These are phyloP conservation scores for Chaetomium globosum DNA, from an alignment of 2,329 filamentous ascomycete species.

Conservation along the genomic window DNA sequence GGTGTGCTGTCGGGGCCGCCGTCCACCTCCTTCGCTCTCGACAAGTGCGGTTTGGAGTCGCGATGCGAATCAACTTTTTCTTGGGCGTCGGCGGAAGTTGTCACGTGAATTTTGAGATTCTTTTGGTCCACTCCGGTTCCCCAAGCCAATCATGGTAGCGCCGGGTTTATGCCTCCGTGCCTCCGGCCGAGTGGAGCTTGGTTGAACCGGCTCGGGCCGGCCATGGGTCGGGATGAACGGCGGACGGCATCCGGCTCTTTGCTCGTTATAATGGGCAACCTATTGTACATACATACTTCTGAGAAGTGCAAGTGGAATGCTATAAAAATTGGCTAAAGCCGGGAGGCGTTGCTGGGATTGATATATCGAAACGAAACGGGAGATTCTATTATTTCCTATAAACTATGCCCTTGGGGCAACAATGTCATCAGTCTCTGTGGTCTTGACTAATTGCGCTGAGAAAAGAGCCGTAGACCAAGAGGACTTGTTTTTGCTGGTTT, in stretches of 20 bases:
- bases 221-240: not conserved
- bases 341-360: not conserved
- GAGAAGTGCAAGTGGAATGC: not conserved
- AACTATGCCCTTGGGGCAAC: not conserved
- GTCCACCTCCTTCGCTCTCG: conserved; percentile 28
- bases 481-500: not conserved
- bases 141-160: conserved; percentile 15
- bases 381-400: not conserved
- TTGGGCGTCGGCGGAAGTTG: conserved; percentile 14
- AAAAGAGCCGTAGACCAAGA: too few species aligned
- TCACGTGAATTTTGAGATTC: conserved; percentile 29
- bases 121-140: not conserved
- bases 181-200: conserved; percentile 12
- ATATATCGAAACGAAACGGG: too few species aligned
- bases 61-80: conserved; percentile 32
- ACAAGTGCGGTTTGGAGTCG: conserved; percentile 19
- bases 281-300: too few species aligned
- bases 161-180: conserved; percentile 18
- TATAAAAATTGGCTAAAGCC: not conserved
- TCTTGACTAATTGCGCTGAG: too few species aligned
- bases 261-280: not conserved
- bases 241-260: not conserved
- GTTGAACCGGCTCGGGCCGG: not conserved
- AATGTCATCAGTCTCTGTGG: not conserved
- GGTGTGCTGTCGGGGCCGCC: conserved; percentile 21